Evolutionary conservation across 495 filamentous ascomycete genomes (phyloP), one percentile per base, ranked within the genome.

Genomic region (Chaetomium cochliodes): DNA sequence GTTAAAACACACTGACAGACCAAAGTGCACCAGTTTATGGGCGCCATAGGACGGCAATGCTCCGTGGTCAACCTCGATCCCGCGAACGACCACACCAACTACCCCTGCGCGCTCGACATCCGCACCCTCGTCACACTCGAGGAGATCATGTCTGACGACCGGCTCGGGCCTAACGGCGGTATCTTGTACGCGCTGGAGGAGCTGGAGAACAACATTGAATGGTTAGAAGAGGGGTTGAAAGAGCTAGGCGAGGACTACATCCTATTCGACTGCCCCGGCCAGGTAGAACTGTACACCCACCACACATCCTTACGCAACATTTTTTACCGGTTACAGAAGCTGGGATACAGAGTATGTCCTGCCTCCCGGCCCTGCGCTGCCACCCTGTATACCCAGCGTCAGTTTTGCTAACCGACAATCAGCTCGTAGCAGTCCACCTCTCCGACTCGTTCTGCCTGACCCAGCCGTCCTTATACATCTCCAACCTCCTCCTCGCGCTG

Each of bases 1-100:
- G 23, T 63, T 49, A n/a, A 13, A 12, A 18, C 26, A 9, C 47
- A 2, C 22, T 47, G n/a, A 26, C 15, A 20, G 30, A 13, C 0
- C 13, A 23, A 49, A 85, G 82, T 98, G 91, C 91, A 96, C 69
- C 94, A 98, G 79, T 98, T 97, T 82, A 88, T 97, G 81, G 86
- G 86, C 62, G 93, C 94, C 56, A 96, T 98, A 72, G 91, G 91
- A 47, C 89, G 94, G 46, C 92, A 94, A 79, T 96, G 91, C 80
- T 94, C 92, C 15, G 85, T 96, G 47, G 90, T 97, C 62, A 98
- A 98, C 77, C 88, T 98, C 65, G 94, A 98, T 79, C 94, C 94
- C 41, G 94, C 94, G 52, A 98, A 98, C 81, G 94, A 98, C 72
- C 81, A 82, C 54, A 89, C 86, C 3, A 86, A 80, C 46, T 93